Percentiles rank a stretch among this genome's conserved stretches.
phyloP scores from a whole-genome alignment of 208 protist species.

The Trypanosoma brucei region DNA sequence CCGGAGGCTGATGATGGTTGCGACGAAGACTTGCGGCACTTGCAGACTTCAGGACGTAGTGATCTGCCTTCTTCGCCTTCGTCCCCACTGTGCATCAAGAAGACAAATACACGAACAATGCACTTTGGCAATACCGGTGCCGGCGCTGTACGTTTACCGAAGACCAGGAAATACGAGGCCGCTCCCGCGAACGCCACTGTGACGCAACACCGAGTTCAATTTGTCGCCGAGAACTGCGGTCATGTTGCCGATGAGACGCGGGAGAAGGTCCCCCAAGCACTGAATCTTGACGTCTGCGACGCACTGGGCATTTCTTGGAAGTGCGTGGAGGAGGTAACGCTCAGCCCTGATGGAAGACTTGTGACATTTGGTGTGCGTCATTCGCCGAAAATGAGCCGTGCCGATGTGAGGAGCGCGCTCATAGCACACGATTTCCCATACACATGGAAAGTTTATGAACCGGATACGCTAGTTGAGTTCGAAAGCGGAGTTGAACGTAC shows the following conservation, averaged over 20 bases:
- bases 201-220: conserved; percentile 15
- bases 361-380: conserved; percentile 26
- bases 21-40: too few species aligned
- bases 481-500: neutral
- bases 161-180: neutral
- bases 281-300: conserved; percentile 23
- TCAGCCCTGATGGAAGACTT: conserved; percentile 24
- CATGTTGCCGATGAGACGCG: conserved; percentile 12
- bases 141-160: neutral
- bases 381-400: conserved; percentile 1
- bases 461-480: neutral
- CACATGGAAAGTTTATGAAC: conserved; percentile 37
- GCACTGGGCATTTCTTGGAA: conserved; percentile 16
- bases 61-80: too few species aligned
- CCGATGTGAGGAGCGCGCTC: conserved; percentile 20
- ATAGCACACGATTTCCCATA: conserved; percentile 21
- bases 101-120: too few species aligned
- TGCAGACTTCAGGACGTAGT: too few species aligned
- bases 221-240: conserved; percentile 21
- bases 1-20: too few species aligned
- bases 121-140: too few species aligned
- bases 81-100: too few species aligned
- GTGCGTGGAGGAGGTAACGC: conserved; percentile 18
- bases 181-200: neutral
- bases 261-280: conserved; percentile 23